Percentiles rank a stretch among this genome's conserved stretches.
These are phyloP conservation scores for Colletotrichum sp. DNA, from an alignment of 2,329 filamentous ascomycete genomes.

Conservation along the genomic window DNA sequence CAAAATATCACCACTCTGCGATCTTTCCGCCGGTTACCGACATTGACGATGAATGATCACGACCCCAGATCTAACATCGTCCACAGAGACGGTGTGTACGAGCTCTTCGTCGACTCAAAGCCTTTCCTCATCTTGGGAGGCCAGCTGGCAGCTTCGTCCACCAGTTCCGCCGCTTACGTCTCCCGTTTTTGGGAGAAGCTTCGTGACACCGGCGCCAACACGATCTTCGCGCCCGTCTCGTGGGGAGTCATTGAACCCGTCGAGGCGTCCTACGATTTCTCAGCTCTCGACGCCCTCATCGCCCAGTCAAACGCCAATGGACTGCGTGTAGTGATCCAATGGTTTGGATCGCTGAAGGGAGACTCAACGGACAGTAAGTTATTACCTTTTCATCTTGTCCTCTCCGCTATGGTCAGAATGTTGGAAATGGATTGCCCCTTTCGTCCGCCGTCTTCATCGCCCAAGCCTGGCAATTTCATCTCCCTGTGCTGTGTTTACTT, in stretches of 20 bases:
- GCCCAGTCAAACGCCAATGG: constrained; percentile 23
- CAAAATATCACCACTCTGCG: neutral
- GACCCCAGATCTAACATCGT: neutral
- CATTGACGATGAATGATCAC: too few species aligned
- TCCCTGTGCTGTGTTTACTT: neutral
- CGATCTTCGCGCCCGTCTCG: constrained; percentile 31
- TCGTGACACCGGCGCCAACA: constrained; percentile 31
- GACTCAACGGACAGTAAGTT: neutral
- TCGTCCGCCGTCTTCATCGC: neutral
- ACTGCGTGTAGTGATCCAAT: neutral
- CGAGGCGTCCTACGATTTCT: constrained; percentile 32
- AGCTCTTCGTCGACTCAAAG: constrained; percentile 33
- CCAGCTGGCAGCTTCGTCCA: constrained; percentile 35
- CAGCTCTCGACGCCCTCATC: constrained; percentile 29
- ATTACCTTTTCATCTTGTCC: neutral
- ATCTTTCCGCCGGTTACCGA: too few species aligned
- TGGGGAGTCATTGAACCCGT: constrained; percentile 36
- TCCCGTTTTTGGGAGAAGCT: constrained; percentile 27
- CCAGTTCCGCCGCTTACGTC: constrained; percentile 25
- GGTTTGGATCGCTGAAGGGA: neutral
- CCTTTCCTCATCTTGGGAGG: constrained; percentile 34
- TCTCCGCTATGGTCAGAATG: neutral
- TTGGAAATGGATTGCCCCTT: neutral
- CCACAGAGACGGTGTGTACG: constrained; percentile 2
- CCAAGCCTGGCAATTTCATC: neutral